phyloP scores from a whole-genome alignment of 352 stramenopile species.

The Pythium biforme region DNA sequence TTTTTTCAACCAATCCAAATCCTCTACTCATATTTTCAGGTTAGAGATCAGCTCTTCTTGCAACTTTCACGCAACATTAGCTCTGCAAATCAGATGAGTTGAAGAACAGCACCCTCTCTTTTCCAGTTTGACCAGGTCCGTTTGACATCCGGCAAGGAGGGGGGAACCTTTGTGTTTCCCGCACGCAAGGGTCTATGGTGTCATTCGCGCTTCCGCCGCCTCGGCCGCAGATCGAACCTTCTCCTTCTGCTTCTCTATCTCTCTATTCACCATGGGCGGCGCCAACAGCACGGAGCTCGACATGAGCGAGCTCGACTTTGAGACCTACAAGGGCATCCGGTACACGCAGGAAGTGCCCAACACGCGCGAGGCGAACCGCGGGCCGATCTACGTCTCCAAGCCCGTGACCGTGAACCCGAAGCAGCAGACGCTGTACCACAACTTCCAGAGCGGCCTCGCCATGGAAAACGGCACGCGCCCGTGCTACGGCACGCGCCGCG shows the following conservation, averaged over 20 bases:
- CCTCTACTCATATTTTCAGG: not conserved
- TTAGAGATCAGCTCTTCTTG: not conserved
- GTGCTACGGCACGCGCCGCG: conserved; percentile 41
- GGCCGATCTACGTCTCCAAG: conserved; percentile 39
- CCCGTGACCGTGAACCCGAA: conserved; percentile 31
- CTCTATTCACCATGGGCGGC: conserved; percentile 39
- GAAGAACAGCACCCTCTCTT: not conserved
- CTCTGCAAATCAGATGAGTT: not conserved
- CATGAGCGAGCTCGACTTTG: conserved; percentile 65
- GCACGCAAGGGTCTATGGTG: not conserved
- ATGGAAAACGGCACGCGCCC: conserved; percentile 30
- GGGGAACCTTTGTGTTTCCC: too few species aligned
- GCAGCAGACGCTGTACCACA: conserved; percentile 49
- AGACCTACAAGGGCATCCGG: conserved; percentile 43
- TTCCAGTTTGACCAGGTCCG: not conserved
- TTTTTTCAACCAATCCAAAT: not conserved
- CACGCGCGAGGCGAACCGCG: conserved; percentile 36
- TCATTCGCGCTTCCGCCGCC: not conserved
- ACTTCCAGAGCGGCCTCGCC: conserved; percentile 34
- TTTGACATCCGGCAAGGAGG: not conserved
- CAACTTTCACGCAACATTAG: not conserved
- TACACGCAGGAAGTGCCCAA: conserved; percentile 44
- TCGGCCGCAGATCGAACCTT: not conserved
- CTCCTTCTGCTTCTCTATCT: not conserved
- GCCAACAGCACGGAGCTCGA: conserved; percentile 31